A percentile compares a stretch with the other conserved stretches of the same genome.
These are phyloP conservation scores for Phlebiopsis gigantea DNA, from an alignment of 768 basidiomycete genomes.

Conservation along the genomic window DNA sequence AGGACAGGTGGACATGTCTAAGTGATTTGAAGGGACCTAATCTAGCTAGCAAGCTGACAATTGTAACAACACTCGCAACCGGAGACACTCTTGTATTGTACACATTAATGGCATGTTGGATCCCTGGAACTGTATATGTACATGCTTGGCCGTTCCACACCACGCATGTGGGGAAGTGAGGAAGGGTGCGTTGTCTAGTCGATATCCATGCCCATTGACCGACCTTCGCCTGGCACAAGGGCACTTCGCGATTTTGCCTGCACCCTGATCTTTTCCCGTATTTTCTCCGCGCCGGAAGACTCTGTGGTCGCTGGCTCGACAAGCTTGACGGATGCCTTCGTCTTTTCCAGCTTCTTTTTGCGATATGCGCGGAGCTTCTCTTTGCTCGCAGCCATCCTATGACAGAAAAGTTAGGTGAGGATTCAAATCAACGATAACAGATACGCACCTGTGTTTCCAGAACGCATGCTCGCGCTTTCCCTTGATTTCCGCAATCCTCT, in stretches of 20 bases:
- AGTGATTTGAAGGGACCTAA: neutral
- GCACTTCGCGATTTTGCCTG: conserved; percentile 59
- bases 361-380: conserved; percentile 75
- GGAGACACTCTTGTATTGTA: conserved; percentile 11
- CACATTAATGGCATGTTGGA: conserved; percentile 11
- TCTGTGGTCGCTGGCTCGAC: conserved; percentile 54
- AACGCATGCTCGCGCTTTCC: conserved; percentile 87
- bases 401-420: neutral
- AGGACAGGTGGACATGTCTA: neutral
- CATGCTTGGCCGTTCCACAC: conserved; percentile 2
- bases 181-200: conserved; percentile 40
- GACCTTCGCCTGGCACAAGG: conserved; percentile 77
- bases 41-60: too few relatives aligned
- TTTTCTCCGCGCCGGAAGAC: conserved; percentile 40
- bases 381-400: conserved; percentile 79
- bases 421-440: neutral
- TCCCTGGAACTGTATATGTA: conserved; percentile 9
- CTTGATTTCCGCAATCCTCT: conserved; percentile 90
- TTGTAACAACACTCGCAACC: conserved; percentile 8
- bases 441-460: conserved; percentile 84
- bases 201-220: conserved; percentile 88
- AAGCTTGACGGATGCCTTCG: conserved; percentile 50
- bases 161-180: neutral
- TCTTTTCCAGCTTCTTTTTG: conserved; percentile 54
- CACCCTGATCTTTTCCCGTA: conserved; percentile 77